Evolutionary conservation across 495 filamentous ascomycete species (phyloP), one percentile per base, ranked within the genome.

Genomic region (Lasiosphaeriaceae sp.): DNA sequence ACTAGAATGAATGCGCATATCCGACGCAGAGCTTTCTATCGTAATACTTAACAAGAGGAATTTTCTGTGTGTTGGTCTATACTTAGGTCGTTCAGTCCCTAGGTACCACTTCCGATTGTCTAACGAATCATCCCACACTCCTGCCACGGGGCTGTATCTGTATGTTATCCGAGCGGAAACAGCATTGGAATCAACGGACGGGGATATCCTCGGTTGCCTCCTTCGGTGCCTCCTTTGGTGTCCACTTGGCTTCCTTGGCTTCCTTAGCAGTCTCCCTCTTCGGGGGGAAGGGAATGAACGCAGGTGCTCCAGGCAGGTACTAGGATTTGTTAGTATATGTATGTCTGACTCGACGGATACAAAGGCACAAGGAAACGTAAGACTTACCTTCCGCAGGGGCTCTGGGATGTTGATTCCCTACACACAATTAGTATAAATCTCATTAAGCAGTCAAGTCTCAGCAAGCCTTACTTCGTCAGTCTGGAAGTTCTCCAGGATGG

Each of bases 401-500:
- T 93, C 86, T 1, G 95, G 94, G 50, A 97, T 89, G 46, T 80
- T 83, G 61, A 96, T 80, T 49, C 93, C 93, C 83, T 92, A 65
- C 41, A 57, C 19, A 21, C 37, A 26, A 17, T 62, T 43, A 35
- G 37, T 22, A 47, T 24, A 11, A 12, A 35, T 20, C 11, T 12
- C 20, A 44, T 0, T 14, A 9, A 31, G 9, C 39, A 39, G 2
- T n/a, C 19, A 12, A 20, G 35, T 9, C 26, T 50, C 23, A 4
- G 19, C 20, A 14, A 52, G 21, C 76, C 78, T 70, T 69, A 89
- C 88, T 62, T 93, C 85, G 63, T 94, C 86, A 2, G 84, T 90
- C 76, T 98, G 94, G 72, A 90, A 97, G 76, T 97, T 98, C 75
- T 98, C 95, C 45, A 98, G 82, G 20, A 97, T 76, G 65, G 93